Evolutionary conservation across 257 asterid species (phyloP).

Genomic region (Forsythia viridissima): DNA sequence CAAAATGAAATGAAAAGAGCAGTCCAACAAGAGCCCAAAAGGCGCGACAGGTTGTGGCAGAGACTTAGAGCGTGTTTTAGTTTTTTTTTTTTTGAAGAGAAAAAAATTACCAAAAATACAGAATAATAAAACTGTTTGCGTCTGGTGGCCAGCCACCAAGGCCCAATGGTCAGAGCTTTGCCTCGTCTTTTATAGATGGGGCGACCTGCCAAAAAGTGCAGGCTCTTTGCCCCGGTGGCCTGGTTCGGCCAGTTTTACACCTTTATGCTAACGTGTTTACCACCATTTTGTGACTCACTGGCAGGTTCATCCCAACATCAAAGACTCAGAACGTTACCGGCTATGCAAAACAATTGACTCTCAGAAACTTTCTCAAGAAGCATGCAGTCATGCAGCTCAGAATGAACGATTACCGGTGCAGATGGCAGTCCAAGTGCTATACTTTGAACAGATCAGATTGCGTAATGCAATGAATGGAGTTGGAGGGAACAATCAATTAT

Average conservation of each 20-base stretch:
- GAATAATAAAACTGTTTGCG: neutral
- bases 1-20: neutral
- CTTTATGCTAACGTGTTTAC: neutral
- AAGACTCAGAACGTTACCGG: slow-evolving; percentile 80
- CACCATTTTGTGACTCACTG: neutral
- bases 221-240: neutral
- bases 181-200: neutral
- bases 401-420: slow-evolving; percentile 92
- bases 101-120: too few species aligned
- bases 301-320: slow-evolving; percentile 93
- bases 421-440: slow-evolving; percentile 93
- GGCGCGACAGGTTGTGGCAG: too few species aligned
- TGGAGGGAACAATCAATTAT: slow-evolving; percentile 62
- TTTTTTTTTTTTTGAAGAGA: too few species aligned
- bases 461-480: slow-evolving; percentile 95
- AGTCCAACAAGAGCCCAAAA: too few species aligned
- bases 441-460: slow-evolving; percentile 87
- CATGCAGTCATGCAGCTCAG: slow-evolving; percentile 99
- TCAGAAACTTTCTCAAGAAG: slow-evolving; percentile 90
- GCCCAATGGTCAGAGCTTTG: neutral
- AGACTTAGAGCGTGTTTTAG: too few species aligned
- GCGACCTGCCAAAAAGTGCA: neutral
- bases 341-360: slow-evolving; percentile 87
- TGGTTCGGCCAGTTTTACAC: neutral
- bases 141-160: neutral